Percentiles rank a stretch among this genome's conserved stretches.
phyloP scores from a whole-genome alignment of 139 green algal genomes.

The Tetraselmis striata region DNA sequence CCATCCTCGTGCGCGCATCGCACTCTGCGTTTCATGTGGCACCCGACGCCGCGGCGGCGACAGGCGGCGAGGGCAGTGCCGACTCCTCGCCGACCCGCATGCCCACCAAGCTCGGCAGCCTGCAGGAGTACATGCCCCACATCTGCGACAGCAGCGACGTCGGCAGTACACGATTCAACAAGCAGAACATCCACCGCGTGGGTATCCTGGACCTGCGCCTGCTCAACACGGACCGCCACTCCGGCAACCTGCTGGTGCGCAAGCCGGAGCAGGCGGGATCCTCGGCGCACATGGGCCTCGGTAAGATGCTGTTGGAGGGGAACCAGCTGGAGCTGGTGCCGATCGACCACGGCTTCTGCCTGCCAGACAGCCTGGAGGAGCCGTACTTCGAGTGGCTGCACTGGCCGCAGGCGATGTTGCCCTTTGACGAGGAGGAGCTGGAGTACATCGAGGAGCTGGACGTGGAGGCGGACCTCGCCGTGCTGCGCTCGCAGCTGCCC shows the following conservation, averaged over 20 bases:
- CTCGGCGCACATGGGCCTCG: background rate
- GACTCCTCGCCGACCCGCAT: background rate
- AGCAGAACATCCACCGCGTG: slow-evolving; percentile 84
- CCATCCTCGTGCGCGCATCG: slow-evolving; percentile 72
- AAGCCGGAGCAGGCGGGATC: slow-evolving; percentile 13
- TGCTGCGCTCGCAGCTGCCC: slow-evolving; percentile 81
- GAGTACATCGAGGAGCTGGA: slow-evolving; percentile 76
- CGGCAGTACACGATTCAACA: slow-evolving; percentile 70
- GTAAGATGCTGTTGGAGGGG: slow-evolving; percentile 7
- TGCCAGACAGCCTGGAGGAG: slow-evolving; percentile 89
- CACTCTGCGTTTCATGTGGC: slow-evolving; percentile 64
- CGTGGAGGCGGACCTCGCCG: slow-evolving; percentile 38
- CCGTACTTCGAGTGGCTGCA: slow-evolving; percentile 98
- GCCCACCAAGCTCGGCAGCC: slow-evolving; percentile 76
- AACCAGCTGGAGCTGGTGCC: slow-evolving; percentile 72
- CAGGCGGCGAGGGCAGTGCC: background rate
- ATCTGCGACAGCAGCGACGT: slow-evolving; percentile 88
- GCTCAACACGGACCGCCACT: slow-evolving; percentile 95
- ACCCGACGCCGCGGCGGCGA: background rate
- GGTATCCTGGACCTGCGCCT: slow-evolving; percentile 87
- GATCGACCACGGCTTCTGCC: slow-evolving; percentile 97
- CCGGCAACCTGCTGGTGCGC: slow-evolving; percentile 64
- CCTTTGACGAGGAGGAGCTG: slow-evolving; percentile 73
- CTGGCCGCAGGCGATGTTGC: slow-evolving; percentile 82
- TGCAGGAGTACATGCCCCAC: slow-evolving; percentile 87